phyloP scores from a whole-genome alignment of 2,329 filamentous ascomycete species.

The Diaporthe velutina region DNA sequence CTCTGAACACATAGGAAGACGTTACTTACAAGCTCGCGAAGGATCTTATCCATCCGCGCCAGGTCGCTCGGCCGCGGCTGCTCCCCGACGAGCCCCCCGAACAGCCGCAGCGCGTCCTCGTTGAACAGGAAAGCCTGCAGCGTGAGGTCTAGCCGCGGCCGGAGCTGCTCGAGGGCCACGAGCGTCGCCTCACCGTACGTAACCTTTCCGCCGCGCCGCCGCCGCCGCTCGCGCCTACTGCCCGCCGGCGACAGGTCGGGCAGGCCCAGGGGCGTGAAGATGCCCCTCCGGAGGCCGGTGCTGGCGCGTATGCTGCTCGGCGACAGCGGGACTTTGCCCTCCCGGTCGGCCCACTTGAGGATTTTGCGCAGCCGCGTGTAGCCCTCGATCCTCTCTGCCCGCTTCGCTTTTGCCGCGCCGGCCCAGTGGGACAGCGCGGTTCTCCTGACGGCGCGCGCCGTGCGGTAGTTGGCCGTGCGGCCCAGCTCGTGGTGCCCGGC shows the following conservation, averaged over 20 bases:
- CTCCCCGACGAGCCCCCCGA: slow-evolving; percentile 3
- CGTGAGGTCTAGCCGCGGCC: not conserved
- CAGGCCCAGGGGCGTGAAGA: not conserved
- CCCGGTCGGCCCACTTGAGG: not conserved
- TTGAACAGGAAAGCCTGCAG: not conserved
- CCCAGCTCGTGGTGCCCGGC: no score
- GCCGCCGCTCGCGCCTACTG: not conserved
- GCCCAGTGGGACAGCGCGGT: not conserved
- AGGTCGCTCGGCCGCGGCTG: not conserved
- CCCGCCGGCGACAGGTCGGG: not conserved
- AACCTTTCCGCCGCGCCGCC: no score
- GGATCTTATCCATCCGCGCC: not conserved
- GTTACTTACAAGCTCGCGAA: slow-evolving; percentile 11
- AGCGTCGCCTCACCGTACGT: not conserved
- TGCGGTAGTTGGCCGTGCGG: not conserved
- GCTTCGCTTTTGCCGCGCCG: not conserved
- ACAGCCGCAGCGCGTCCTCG: slow-evolving; percentile 6
- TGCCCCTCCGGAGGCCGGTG: not conserved
- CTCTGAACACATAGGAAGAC: no score
- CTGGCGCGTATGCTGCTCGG: not conserved
- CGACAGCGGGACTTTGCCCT: not conserved
- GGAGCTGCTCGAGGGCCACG: not conserved
- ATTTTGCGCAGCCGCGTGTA: not conserved
- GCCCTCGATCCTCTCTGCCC: not conserved
- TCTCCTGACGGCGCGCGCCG: not conserved